phyloP scores from a whole-genome alignment of 768 basidiomycete species.

The Ramaria rubella region DNA sequence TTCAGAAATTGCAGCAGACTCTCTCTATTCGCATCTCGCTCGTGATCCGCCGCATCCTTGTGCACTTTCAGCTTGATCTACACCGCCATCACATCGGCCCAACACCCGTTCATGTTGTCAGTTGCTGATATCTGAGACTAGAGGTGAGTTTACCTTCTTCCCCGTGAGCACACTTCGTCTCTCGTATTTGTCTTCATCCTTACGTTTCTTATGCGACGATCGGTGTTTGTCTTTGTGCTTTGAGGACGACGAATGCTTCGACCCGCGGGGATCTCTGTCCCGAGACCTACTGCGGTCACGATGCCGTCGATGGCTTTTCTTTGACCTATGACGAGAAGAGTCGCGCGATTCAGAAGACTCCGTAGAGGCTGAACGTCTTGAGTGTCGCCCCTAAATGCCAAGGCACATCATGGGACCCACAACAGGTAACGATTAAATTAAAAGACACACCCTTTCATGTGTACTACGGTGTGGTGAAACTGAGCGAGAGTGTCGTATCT shows the following conservation, averaged over 20 bases:
- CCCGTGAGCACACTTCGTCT: constrained; percentile 53
- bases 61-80: constrained; percentile 61
- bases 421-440: too few relatives aligned
- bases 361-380: constrained; percentile 1
- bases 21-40: constrained; percentile 49
- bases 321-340: not conserved
- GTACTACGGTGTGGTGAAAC: not conserved
- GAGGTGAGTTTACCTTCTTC: constrained; percentile 40
- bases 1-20: constrained; percentile 51
- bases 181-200: constrained; percentile 28
- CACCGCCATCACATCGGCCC: not conserved
- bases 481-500: not conserved
- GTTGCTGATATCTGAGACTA: not conserved
- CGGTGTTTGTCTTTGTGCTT: not conserved
- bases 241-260: constrained; percentile 6
- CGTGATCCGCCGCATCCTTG: constrained; percentile 50
- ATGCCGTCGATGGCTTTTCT: not conserved
- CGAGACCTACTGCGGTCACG: not conserved
- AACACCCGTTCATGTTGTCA: not conserved
- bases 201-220: constrained; percentile 23
- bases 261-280: not conserved
- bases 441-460: not conserved
- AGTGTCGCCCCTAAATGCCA: not conserved
- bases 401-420: too few relatives aligned
- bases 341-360: constrained; percentile 3